These are phyloP conservation scores for Penstemon barbatus DNA, from an alignment of 257 asterid species.

Conservation along the genomic window DNA sequence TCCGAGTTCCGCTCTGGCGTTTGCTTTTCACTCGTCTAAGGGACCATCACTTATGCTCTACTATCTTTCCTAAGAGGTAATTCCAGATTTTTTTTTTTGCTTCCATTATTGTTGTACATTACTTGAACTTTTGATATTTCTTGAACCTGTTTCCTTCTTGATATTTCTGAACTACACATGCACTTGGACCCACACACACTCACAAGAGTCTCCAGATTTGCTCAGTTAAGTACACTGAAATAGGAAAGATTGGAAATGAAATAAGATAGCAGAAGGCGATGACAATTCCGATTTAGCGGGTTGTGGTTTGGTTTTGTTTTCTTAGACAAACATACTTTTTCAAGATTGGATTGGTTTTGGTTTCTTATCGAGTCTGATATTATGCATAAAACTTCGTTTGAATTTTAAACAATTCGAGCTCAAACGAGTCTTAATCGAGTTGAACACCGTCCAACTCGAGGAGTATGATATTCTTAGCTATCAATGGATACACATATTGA, in stretches of 20 bases:
- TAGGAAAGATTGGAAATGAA: not conserved
- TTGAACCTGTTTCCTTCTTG: not conserved
- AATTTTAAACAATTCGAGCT: no score
- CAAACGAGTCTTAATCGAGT: no score
- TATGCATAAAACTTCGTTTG: no score
- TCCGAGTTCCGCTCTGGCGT: not conserved
- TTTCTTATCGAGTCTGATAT: no score
- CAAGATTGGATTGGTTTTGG: no score
- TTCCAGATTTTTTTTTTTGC: conserved; percentile 20
- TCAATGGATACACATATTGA: no score
- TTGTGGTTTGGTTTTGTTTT: no score
- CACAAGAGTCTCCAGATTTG: not conserved
- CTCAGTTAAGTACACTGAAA: not conserved
- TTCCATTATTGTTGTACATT: conserved; percentile 30
- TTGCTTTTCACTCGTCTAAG: conserved; percentile 6
- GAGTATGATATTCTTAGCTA: no score
- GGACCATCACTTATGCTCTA: conserved; percentile 40
- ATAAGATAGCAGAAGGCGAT: not conserved
- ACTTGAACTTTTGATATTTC: conserved; percentile 21
- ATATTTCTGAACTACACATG: not conserved
- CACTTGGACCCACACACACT: not conserved
- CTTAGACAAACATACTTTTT: no score
- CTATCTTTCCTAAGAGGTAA: conserved; percentile 14
- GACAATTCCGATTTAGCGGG: no score
- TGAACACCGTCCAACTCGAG: no score